Percentiles rank a stretch among this genome's conserved stretches.
These are phyloP conservation scores for Kwoniella dejecticola DNA, from an alignment of 768 basidiomycete genomes.

Conservation along the genomic window DNA sequence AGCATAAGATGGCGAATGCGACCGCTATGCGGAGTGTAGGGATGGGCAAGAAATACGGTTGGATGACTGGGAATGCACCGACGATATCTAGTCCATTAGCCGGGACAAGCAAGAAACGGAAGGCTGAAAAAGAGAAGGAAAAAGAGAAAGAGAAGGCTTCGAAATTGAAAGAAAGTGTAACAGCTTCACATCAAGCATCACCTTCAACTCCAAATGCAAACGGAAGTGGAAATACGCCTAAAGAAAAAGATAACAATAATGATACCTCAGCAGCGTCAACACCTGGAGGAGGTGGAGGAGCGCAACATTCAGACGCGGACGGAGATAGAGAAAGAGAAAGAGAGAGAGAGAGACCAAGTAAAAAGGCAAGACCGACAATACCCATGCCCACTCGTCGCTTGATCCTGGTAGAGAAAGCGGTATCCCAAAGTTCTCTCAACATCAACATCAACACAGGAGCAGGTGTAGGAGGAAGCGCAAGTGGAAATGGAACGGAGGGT, in stretches of 20 bases:
- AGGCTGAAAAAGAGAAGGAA: slow-evolving; percentile 20
- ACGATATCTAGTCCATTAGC: slow-evolving; percentile 37
- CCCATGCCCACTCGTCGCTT: slow-evolving; percentile 15
- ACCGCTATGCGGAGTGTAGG: slow-evolving; percentile 41
- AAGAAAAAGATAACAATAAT: background rate
- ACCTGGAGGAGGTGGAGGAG: no score
- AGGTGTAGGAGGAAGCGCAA: background rate
- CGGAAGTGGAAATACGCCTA: slow-evolving; percentile 1
- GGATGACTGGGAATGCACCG: slow-evolving; percentile 43
- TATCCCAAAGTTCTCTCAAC: background rate
- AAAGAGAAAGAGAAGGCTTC: slow-evolving; percentile 15
- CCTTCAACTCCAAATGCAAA: slow-evolving; percentile 9
- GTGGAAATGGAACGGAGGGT: background rate
- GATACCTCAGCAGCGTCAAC: no score
- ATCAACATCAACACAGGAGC: background rate
- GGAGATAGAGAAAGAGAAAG: no score
- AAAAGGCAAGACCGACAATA: slow-evolving; percentile 5
- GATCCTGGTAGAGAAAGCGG: slow-evolving; percentile 5
- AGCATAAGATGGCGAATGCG: slow-evolving; percentile 43
- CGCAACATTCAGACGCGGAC: no score
- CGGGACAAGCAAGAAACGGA: slow-evolving; percentile 20
- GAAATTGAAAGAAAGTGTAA: slow-evolving; percentile 2
- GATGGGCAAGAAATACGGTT: slow-evolving; percentile 40
- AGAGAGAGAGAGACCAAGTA: slow-evolving; percentile 19
- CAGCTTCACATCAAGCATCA: background rate